A percentile compares a stretch with the other conserved stretches of the same genome.
phyloP scores from a whole-genome alignment of 1,284 basidiomycete species.

The Uromyces viciae-fabae region DNA sequence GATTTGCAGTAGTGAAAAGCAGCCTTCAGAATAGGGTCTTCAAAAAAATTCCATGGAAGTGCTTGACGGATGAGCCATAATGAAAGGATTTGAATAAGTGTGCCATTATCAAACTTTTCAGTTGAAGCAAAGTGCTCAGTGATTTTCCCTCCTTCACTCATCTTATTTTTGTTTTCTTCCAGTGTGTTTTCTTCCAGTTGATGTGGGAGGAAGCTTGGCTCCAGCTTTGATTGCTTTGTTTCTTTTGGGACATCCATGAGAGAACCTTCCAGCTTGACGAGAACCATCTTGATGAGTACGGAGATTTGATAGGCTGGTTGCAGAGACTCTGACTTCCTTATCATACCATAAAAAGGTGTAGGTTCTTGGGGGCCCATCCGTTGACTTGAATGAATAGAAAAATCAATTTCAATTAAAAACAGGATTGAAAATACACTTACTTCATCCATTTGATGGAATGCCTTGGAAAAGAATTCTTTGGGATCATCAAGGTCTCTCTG shows the following conservation, averaged over 20 bases:
- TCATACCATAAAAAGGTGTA: neutral
- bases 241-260: neutral
- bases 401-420: neutral
- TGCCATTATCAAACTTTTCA: neutral
- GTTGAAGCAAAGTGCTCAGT: neutral
- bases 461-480: neutral
- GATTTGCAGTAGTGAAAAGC: neutral
- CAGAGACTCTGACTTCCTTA: neutral
- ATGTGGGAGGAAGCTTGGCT: neutral
- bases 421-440: neutral
- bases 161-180: neutral
- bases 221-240: neutral
- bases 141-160: too few species aligned
- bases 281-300: slow-evolving; percentile 7
- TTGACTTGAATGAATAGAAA: too few species aligned
- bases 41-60: neutral
- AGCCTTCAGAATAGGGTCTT: neutral
- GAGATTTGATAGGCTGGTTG: neutral
- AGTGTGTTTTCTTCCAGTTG: too few species aligned
- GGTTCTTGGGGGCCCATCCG: neutral
- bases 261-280: slow-evolving; percentile 1
- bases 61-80: neutral
- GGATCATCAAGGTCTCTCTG: neutral
- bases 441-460: neutral
- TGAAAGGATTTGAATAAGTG: neutral